These are phyloP conservation scores for Trichoderma sp. DNA, from an alignment of 2,329 filamentous ascomycete species.

Conservation along the genomic window DNA sequence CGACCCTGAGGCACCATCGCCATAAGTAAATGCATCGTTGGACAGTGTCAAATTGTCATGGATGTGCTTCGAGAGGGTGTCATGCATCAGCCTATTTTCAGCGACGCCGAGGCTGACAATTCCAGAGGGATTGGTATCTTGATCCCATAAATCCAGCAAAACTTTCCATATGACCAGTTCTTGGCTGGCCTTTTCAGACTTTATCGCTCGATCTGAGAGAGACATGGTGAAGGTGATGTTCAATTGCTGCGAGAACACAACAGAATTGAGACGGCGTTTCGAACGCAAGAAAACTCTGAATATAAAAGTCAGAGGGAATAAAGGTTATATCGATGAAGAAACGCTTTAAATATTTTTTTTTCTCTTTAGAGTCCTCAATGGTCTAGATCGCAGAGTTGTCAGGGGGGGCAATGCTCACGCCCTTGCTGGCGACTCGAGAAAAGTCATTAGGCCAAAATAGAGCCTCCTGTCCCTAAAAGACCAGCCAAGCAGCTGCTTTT, in stretches of 20 bases:
- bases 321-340: not conserved
- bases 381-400: not conserved
- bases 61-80: conserved; percentile 40
- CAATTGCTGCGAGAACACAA: not conserved
- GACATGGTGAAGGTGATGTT: not conserved
- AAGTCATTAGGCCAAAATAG: not conserved
- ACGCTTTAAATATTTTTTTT: not conserved
- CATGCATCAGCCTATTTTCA: conserved; percentile 51
- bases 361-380: not conserved
- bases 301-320: not conserved
- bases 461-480: not conserved
- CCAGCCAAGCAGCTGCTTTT: not conserved
- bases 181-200: not conserved
- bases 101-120: conserved; percentile 50
- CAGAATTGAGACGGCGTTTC: not conserved
- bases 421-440: not conserved
- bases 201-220: conserved; percentile 10
- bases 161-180: conserved; percentile 37
- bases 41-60: conserved; percentile 36
- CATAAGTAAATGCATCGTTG: conserved; percentile 38
- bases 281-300: not conserved
- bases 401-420: not conserved
- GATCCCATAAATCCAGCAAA: conserved; percentile 42
- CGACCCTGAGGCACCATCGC: conserved; percentile 39
- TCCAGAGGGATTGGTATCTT: conserved; percentile 39